Percentiles rank a stretch among this genome's conserved stretches.
These are phyloP conservation scores for Colletotrichum echinochloae DNA, from an alignment of 2,329 filamentous ascomycete species.

Conservation along the genomic window DNA sequence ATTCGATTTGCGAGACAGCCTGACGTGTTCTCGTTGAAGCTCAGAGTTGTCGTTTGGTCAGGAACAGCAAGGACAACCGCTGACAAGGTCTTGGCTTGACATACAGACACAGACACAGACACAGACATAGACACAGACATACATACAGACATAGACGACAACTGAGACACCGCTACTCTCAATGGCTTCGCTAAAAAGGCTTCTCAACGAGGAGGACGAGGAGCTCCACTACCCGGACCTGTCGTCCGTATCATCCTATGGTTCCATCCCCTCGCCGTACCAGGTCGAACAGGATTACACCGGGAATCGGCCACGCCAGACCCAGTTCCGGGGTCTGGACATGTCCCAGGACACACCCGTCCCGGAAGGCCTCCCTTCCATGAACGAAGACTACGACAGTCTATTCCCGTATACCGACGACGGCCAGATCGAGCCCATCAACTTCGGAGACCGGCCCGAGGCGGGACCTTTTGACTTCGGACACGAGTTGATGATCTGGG, in stretches of 20 bases:
- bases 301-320: slow-evolving; percentile 19
- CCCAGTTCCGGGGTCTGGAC: slow-evolving; percentile 13
- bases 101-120: neutral
- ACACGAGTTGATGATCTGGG: slow-evolving; percentile 11
- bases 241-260: slow-evolving; percentile 26
- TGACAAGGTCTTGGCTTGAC: neutral
- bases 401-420: neutral
- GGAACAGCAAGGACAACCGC: neutral
- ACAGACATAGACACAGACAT: neutral
- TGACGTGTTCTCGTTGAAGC: neutral
- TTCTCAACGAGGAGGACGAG: slow-evolving; percentile 37
- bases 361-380: neutral
- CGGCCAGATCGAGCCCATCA: neutral
- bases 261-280: slow-evolving; percentile 33
- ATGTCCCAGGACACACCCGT: neutral
- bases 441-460: slow-evolving; percentile 3
- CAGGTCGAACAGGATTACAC: slow-evolving; percentile 30
- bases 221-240: slow-evolving; percentile 30
- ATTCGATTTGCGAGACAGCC: neutral
- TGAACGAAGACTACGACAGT: slow-evolving; percentile 3
- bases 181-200: slow-evolving; percentile 39
- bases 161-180: neutral
- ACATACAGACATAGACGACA: neutral
- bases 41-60: neutral
- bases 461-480: neutral